Evolutionary conservation across 495 filamentous ascomycete genomes (phyloP).

Genomic region (Symbiotaphrina buchneri): DNA sequence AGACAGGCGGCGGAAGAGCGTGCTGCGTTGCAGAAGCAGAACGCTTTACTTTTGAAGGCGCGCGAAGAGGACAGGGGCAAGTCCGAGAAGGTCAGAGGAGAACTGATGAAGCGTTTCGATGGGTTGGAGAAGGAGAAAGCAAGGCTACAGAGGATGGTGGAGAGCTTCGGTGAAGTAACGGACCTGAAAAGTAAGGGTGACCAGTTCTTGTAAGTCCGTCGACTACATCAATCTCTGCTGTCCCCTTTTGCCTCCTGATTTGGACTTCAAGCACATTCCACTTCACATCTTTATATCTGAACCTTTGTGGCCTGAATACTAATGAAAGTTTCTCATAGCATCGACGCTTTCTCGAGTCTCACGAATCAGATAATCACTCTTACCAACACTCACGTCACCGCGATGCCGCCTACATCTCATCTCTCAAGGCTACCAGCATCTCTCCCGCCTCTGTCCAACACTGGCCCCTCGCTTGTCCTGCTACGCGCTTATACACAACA

Average conservation of each 20-base stretch:
- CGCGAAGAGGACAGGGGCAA: constrained; percentile 25
- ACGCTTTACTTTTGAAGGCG: constrained; percentile 22
- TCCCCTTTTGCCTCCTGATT: constrained; percentile 7
- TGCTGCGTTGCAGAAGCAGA: constrained; percentile 5
- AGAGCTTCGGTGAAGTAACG: constrained; percentile 32
- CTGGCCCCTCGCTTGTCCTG: constrained; percentile 24
- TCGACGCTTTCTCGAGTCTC: constrained; percentile 34
- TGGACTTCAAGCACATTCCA: background rate
- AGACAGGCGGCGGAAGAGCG: constrained; percentile 4
- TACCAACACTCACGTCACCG: no score
- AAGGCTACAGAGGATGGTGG: constrained; percentile 30
- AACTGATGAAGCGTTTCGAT: constrained; percentile 26
- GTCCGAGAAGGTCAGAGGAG: constrained; percentile 21
- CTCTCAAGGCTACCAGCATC: no score
- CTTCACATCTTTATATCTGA: no score
- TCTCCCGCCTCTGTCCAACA: constrained; percentile 17
- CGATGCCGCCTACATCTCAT: no score
- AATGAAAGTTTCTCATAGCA: constrained; percentile 14
- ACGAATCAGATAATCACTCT: constrained; percentile 32
- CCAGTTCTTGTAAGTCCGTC: constrained; percentile 34
- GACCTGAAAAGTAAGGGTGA: constrained; percentile 38
- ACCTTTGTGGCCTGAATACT: background rate
- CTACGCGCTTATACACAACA: constrained; percentile 39
- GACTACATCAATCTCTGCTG: constrained; percentile 2
- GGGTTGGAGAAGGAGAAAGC: constrained; percentile 30